Conservation (phyloP, 2,329 filamentous ascomycete species). For the Pseudovirgaria hyperparasitica region DNA sequence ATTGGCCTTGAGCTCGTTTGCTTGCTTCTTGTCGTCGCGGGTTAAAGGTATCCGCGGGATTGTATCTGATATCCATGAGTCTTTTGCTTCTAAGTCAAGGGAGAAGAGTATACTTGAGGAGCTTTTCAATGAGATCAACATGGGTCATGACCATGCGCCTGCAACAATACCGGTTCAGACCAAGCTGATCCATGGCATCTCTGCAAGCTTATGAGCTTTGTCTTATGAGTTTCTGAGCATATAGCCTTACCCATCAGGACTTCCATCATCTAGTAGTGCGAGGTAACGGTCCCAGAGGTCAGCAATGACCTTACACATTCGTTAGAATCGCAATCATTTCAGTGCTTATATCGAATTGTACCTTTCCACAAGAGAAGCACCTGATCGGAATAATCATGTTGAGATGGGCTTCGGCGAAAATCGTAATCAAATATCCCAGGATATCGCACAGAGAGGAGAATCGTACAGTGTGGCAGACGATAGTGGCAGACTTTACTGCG, state of each 20-base stretch:
- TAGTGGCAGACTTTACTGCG: no score
- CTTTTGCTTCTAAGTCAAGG: background rate
- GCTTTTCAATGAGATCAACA: constrained; percentile 96
- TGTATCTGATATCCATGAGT: constrained; percentile 1
- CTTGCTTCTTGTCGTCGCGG: no score
- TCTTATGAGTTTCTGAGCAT: background rate
- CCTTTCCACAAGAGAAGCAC: constrained; percentile 99
- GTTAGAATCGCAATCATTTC: constrained; percentile 9
- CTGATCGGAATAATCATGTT: constrained; percentile 97
- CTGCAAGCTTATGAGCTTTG: constrained; percentile 33
- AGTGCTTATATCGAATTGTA: no score
- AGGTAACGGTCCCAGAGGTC: constrained; percentile 97
- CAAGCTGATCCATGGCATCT: constrained; percentile 90
- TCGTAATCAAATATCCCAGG: background rate
- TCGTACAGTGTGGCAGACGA: no score
- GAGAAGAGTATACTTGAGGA: constrained; percentile 42
- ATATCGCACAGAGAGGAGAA: background rate
- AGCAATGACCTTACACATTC: constrained; percentile 63
- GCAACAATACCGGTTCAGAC: constrained; percentile 93
- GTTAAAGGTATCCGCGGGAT: no score
- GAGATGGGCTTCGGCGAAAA: constrained; percentile 9
- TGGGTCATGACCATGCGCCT: constrained; percentile 99
- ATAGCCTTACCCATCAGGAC: constrained; percentile 19
- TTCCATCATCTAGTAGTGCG: constrained; percentile 61
- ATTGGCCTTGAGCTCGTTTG: no score